Evolutionary conservation across 768 basidiomycete genomes (phyloP), one percentile per base, ranked within the genome.

Genomic region (Pholiota molesta): DNA sequence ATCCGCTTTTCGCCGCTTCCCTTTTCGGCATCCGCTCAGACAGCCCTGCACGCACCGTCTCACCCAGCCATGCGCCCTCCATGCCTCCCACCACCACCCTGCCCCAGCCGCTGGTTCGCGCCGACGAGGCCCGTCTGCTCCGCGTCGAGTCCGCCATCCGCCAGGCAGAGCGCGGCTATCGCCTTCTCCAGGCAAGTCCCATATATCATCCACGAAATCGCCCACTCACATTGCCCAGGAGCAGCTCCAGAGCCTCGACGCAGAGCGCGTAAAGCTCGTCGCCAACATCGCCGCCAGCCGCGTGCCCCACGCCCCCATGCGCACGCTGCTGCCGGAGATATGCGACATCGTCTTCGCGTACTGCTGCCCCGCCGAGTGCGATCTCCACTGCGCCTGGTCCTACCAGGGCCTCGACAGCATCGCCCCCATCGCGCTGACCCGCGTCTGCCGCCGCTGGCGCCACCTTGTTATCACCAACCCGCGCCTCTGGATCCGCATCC

Each of bases 1-100:
- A 67, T 75, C 80, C 79, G 78, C 56, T 52, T 65, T 53, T 42
- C 47, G 63, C 66, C 66, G 63, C 59, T 39, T 57, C 52, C 52
- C 57, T 21, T 16, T 26, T 31, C 13, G 7, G 57, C 14, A 19
- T 28, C 11, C 10, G 51, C 58, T 54, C 28, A 39, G 28, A 57
- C 37, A 57, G 31, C 33, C 55, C n/a, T 52, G 52, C 26, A 26
- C 4, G 26, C 26, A 53, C 51, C 23, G 35, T 37, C 35, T 37
- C 35, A 37, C 35, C 37, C 49, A 19, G 42, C n/a, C 52, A 52
- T 52, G 47, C 17, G 33, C 17, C 39, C 55, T 21, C 19, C 39
- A 40, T 40, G 39, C 39, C 17, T 16, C 42, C 17, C 42, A 19
- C 47, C 47, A 49, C 47, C 21, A 10, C 26, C n/a, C n/a, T n/a